Percentiles rank a stretch among this genome's conserved stretches.
These are phyloP conservation scores for Cladosporium colombiae DNA, from an alignment of 2,329 filamentous ascomycete genomes.

Conservation along the genomic window DNA sequence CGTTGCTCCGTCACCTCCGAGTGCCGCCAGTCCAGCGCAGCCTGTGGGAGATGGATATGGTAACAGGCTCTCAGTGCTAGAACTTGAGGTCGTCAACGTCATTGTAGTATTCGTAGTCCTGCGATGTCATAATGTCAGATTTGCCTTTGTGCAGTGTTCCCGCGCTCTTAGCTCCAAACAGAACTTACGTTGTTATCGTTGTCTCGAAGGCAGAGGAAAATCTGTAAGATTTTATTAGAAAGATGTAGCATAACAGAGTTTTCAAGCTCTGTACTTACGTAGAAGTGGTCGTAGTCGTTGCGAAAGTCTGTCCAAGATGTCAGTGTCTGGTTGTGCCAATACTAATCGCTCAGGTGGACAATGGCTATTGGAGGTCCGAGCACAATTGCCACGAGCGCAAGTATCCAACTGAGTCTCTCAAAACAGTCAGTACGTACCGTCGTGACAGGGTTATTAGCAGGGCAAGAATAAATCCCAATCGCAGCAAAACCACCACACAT, in stretches of 20 bases:
- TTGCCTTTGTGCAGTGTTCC: neutral
- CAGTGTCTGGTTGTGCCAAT: neutral
- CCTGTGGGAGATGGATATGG: neutral
- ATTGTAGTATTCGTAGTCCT: neutral
- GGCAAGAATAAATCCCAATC: conserved; percentile 12
- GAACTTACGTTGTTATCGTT: neutral
- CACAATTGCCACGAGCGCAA: neutral
- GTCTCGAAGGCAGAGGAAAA: neutral
- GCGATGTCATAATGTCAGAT: neutral
- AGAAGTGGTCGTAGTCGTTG: neutral
- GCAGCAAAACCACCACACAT: conserved; percentile 18
- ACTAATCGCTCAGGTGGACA: neutral
- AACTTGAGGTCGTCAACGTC: neutral
- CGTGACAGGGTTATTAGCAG: neutral
- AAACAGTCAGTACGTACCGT: neutral
- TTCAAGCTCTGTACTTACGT: neutral
- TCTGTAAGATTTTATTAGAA: neutral
- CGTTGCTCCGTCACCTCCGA: neutral
- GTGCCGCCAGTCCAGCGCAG: neutral
- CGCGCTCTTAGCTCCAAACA: neutral
- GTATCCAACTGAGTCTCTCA: neutral
- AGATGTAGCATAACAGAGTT: neutral
- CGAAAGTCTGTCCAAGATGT: neutral
- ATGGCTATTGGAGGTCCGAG: neutral
- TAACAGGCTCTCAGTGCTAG: neutral